phyloP scores from a whole-genome alignment of 257 asterid genomes.

The Ilex asprella region DNA sequence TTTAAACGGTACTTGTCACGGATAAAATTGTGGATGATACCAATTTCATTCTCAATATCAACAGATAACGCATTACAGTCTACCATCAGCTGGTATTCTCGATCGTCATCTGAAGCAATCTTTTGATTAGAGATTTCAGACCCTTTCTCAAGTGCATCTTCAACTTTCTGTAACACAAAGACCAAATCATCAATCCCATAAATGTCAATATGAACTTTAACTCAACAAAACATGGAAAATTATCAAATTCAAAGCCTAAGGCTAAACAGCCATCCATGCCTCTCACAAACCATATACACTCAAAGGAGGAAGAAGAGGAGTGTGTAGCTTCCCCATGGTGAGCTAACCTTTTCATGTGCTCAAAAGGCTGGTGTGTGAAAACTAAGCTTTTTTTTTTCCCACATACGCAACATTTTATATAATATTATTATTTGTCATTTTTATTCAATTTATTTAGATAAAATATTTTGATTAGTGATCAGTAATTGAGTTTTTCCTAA shows the following conservation, averaged over 20 bases:
- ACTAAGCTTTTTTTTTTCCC: too few relatives aligned
- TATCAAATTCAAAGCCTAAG: neutral
- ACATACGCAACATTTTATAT: too few relatives aligned
- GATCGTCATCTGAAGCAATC: slow-evolving; percentile 79
- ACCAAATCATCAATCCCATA: neutral
- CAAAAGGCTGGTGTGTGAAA: too few relatives aligned
- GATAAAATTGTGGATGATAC: slow-evolving; percentile 84
- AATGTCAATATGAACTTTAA: neutral
- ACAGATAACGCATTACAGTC: slow-evolving; percentile 85
- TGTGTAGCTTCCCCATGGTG: too few relatives aligned
- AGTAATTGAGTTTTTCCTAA: too few relatives aligned
- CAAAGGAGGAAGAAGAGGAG: too few relatives aligned
- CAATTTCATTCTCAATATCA: slow-evolving; percentile 89
- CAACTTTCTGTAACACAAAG: slow-evolving; percentile 68
- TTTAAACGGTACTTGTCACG: slow-evolving; percentile 92
- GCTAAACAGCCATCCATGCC: neutral
- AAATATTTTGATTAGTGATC: too few relatives aligned
- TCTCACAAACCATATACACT: neutral
- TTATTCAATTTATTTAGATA: too few relatives aligned
- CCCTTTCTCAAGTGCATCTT: slow-evolving; percentile 67
- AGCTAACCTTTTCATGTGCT: too few relatives aligned
- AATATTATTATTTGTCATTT: too few relatives aligned
- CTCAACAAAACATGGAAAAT: neutral
- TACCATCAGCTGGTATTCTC: slow-evolving; percentile 89
- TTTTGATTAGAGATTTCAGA: slow-evolving; percentile 46